These are phyloP conservation scores for Penicillium roqueforti DNA, from an alignment of 495 filamentous ascomycete species.

Conservation along the genomic window DNA sequence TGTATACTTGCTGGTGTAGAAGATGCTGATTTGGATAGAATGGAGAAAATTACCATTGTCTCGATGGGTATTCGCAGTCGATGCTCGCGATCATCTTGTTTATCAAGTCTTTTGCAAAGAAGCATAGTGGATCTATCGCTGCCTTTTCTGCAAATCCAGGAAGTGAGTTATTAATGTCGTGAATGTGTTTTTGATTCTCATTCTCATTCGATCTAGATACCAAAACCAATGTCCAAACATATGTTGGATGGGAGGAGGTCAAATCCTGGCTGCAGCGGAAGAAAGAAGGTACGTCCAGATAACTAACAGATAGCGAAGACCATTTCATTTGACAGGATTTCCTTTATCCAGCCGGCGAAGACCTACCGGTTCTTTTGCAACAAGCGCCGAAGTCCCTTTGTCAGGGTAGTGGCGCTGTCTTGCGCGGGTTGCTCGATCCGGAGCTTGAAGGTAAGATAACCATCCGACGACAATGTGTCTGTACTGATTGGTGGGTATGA, in stretches of 20 bases:
- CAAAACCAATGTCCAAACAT: conserved; percentile 18
- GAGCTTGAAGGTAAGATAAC: conserved; percentile 17
- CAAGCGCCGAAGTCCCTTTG: conserved; percentile 21
- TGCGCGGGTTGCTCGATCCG: conserved; percentile 26
- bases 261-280: conserved; percentile 21
- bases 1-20: neutral
- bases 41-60: conserved; percentile 20
- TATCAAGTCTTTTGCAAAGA: conserved; percentile 17
- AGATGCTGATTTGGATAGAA: conserved; percentile 11
- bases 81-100: conserved; percentile 30
- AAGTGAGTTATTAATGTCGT: conserved; percentile 19
- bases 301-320: neutral
- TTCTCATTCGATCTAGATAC: conserved; percentile 15
- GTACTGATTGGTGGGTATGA: neutral
- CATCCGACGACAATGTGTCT: no score
- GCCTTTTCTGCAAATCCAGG: conserved; percentile 25
- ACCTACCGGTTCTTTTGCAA: conserved; percentile 20
- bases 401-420: conserved; percentile 19
- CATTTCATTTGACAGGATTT: neutral
- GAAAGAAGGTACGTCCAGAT: conserved; percentile 16
- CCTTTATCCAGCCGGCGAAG: conserved; percentile 14
- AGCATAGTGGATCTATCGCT: conserved; percentile 9
- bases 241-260: conserved; percentile 18
- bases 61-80: conserved; percentile 26
- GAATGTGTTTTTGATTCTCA: neutral